A percentile compares a stretch with the other conserved stretches of the same genome.
Evolutionary conservation across 2,329 filamentous ascomycete genomes (phyloP).

Genomic region (Xenoacremonium recifei): DNA sequence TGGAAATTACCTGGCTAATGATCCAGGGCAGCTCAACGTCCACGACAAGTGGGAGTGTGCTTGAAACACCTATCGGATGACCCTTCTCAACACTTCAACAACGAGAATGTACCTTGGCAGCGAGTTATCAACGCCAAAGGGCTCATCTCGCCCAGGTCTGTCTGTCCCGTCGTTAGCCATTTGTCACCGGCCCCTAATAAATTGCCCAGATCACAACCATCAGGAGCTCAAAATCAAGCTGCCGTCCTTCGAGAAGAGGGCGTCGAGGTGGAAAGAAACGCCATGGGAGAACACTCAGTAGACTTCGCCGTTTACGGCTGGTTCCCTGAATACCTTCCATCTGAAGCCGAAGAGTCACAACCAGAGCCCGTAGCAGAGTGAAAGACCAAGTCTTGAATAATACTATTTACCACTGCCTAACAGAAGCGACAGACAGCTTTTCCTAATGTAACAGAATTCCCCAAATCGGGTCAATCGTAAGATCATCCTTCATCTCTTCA

Average conservation of each 20-base stretch:
- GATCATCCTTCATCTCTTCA: background rate
- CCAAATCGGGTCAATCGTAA: background rate
- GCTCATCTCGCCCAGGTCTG: conserved; percentile 76
- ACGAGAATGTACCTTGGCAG: conserved; percentile 88
- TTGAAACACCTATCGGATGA: conserved; percentile 77
- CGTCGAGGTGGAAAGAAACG: conserved; percentile 46
- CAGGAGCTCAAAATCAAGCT: conserved; percentile 50
- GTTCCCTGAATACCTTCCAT: conserved; percentile 53
- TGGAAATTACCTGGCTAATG: background rate
- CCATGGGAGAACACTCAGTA: conserved; percentile 51
- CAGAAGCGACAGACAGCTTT: no score
- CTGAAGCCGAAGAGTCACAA: conserved; percentile 28
- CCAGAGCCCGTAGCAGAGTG: conserved; percentile 4
- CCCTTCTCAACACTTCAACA: conserved; percentile 59
- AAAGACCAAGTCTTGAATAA: background rate
- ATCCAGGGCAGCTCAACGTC: conserved; percentile 57
- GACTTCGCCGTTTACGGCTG: conserved; percentile 53
- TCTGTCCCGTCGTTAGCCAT: background rate
- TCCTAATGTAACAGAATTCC: background rate
- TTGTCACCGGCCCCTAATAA: no score
- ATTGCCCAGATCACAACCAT: conserved; percentile 44
- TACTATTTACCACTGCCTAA: background rate
- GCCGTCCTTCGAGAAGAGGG: conserved; percentile 50
- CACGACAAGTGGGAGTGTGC: conserved; percentile 85
- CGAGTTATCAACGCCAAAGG: conserved; percentile 87